A percentile compares a stretch with the other conserved stretches of the same genome.
Evolutionary conservation across 257 asterid species (phyloP).

Genomic region (Solanum ossicruentum): DNA sequence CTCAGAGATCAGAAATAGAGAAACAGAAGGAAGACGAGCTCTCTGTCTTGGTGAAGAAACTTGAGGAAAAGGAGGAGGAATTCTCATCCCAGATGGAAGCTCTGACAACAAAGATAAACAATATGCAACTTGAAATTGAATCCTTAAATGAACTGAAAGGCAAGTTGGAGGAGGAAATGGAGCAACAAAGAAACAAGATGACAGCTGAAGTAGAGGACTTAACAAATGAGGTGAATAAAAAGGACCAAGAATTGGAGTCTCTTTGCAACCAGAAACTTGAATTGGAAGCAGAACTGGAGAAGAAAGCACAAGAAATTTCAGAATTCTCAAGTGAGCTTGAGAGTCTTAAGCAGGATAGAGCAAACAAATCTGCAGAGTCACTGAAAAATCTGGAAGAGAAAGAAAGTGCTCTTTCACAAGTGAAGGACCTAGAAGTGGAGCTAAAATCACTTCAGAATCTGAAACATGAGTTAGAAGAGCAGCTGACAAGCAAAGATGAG

Average conservation of each 20-base stretch:
- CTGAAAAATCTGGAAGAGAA: constrained; percentile 25
- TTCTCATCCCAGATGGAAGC: constrained; percentile 32
- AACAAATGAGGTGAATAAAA: constrained; percentile 24
- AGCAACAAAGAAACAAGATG: constrained; percentile 26
- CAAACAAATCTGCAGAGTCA: constrained; percentile 22
- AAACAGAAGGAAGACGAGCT: constrained; percentile 50
- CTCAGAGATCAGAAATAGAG: constrained; percentile 46
- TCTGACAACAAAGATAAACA: constrained; percentile 29
- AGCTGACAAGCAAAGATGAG: constrained; percentile 20
- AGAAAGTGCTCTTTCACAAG: constrained; percentile 14
- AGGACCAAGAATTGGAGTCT: constrained; percentile 39
- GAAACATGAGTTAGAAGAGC: constrained; percentile 42
- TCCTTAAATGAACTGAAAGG: constrained; percentile 27
- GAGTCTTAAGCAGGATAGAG: constrained; percentile 36
- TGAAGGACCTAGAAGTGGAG: constrained; percentile 26
- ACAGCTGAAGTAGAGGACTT: constrained; percentile 30
- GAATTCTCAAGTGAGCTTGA: constrained; percentile 31
- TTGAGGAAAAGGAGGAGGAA: constrained; percentile 45
- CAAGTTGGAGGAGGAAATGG: constrained; percentile 41
- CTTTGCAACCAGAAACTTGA: constrained; percentile 31
- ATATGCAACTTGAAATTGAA: constrained; percentile 40
- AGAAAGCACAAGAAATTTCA: constrained; percentile 33
- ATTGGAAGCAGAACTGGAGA: constrained; percentile 33
- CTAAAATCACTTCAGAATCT: constrained; percentile 13
- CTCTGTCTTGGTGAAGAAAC: constrained; percentile 40